These are phyloP conservation scores for Pelargonium myrrhifolium DNA, from an alignment of 441 rosid genomes.

Conservation along the genomic window DNA sequence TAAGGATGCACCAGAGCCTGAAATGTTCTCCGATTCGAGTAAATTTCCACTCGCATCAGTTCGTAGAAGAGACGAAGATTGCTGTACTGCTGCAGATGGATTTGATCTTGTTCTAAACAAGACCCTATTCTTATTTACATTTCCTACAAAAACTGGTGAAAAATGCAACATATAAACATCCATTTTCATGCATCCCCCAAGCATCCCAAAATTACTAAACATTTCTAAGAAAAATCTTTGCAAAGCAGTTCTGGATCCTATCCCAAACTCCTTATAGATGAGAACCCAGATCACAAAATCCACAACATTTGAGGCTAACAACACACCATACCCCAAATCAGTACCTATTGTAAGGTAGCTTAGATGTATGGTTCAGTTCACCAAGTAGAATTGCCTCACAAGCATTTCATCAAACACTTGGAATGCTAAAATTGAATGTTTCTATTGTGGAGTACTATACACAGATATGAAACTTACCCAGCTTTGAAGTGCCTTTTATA, in stretches of 20 bases:
- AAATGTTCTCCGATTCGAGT: slow-evolving; percentile 32
- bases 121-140: slow-evolving; percentile 23
- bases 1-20: slow-evolving; percentile 18
- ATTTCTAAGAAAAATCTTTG: not conserved
- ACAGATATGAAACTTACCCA: too few species aligned
- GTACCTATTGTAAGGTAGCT: not conserved
- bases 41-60: slow-evolving; percentile 42
- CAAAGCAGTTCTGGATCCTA: not conserved
- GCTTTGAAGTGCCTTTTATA: not conserved
- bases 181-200: slow-evolving; percentile 26
- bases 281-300: slow-evolving; percentile 4
- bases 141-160: slow-evolving; percentile 19
- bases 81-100: slow-evolving; percentile 35
- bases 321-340: not conserved
- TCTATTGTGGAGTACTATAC: too few species aligned
- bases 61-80: slow-evolving; percentile 39
- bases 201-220: slow-evolving; percentile 18
- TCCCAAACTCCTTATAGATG: not conserved
- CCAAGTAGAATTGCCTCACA: not conserved
- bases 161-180: slow-evolving; percentile 17
- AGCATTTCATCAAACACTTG: not conserved
- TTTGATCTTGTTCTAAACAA: slow-evolving; percentile 27
- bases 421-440: not conserved
- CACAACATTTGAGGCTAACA: not conserved
- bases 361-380: too few species aligned